These are phyloP conservation scores for Leccinum subgranulosum DNA, from an alignment of 768 basidiomycete species.

Conservation along the genomic window DNA sequence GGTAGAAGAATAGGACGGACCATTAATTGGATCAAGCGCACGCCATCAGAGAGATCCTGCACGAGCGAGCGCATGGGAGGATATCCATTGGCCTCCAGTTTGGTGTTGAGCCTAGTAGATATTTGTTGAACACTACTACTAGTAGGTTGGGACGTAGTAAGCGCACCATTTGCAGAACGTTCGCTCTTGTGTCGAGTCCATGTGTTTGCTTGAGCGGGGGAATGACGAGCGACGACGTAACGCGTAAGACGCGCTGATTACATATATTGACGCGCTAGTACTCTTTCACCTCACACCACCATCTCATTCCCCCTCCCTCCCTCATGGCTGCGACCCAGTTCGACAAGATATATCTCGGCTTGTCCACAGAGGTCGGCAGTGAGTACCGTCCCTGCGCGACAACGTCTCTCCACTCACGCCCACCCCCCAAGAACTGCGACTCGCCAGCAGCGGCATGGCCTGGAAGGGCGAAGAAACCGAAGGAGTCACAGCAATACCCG, in stretches of 20 bases:
- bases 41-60: conserved; percentile 90
- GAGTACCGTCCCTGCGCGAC: conserved; percentile 33
- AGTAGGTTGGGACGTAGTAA: not conserved
- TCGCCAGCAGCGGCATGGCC: conserved; percentile 88
- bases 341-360: conserved; percentile 78
- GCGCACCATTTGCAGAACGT: conserved; percentile 90
- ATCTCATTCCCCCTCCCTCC: conserved; percentile 12
- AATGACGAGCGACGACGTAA: not conserved
- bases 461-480: conserved; percentile 84
- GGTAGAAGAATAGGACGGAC: conserved; percentile 38
- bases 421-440: conserved; percentile 68
- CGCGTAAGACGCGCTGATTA: conserved; percentile 21
- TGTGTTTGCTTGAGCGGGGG: not conserved
- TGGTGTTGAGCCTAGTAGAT: conserved; percentile 82
- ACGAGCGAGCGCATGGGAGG: conserved; percentile 88
- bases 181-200: conserved; percentile 55
- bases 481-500: conserved; percentile 58
- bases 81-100: conserved; percentile 81
- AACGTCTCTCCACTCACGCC: not conserved
- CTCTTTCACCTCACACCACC: conserved; percentile 12
- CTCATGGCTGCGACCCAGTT: conserved; percentile 73
- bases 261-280: conserved; percentile 30
- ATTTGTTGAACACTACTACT: not conserved
- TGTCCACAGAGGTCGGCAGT: conserved; percentile 78
- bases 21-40: conserved; percentile 93